These are phyloP conservation scores for Hypoxylon intermedium DNA, from an alignment of 495 filamentous ascomycete genomes.

Conservation along the genomic window DNA sequence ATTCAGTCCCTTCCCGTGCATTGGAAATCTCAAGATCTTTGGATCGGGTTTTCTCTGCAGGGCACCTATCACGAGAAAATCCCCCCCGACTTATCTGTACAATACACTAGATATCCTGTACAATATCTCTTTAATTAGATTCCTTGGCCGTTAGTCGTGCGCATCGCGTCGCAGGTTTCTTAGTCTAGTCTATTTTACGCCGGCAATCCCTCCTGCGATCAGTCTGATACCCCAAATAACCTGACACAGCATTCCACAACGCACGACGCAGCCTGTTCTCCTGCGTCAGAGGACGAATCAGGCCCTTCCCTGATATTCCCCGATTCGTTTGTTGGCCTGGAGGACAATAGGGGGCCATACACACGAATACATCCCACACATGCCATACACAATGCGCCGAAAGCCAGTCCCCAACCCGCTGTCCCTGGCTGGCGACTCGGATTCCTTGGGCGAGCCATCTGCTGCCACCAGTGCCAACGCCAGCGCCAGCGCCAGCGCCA, in stretches of 20 bases:
- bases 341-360: constrained; percentile 30
- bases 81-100: constrained; percentile 2
- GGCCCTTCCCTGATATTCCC: constrained; percentile 43
- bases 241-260: constrained; percentile 46
- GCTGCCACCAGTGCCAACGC: constrained; percentile 30
- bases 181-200: constrained; percentile 23
- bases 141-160: constrained; percentile 28
- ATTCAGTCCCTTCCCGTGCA: constrained; percentile 12
- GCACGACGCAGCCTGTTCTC: constrained; percentile 44
- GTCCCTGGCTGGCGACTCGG: constrained; percentile 48
- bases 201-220: constrained; percentile 30
- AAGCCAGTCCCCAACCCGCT: constrained; percentile 62
- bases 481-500: constrained; percentile 28
- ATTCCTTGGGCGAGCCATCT: constrained; percentile 44
- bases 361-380: constrained; percentile 4
- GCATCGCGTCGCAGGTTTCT: constrained; percentile 30
- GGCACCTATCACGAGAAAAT: constrained; percentile 11
- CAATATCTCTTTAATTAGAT: constrained; percentile 16
- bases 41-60: constrained; percentile 12
- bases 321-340: constrained; percentile 35
- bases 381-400: constrained; percentile 56
- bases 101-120: constrained; percentile 8
- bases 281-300: constrained; percentile 48
- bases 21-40: constrained; percentile 24
- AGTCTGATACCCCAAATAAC: constrained; percentile 42